A percentile compares a stretch with the other conserved stretches of the same genome.
Evolutionary conservation across 1,139 yeast species (phyloP).

Genomic region (Geotrichum aggregatum): DNA sequence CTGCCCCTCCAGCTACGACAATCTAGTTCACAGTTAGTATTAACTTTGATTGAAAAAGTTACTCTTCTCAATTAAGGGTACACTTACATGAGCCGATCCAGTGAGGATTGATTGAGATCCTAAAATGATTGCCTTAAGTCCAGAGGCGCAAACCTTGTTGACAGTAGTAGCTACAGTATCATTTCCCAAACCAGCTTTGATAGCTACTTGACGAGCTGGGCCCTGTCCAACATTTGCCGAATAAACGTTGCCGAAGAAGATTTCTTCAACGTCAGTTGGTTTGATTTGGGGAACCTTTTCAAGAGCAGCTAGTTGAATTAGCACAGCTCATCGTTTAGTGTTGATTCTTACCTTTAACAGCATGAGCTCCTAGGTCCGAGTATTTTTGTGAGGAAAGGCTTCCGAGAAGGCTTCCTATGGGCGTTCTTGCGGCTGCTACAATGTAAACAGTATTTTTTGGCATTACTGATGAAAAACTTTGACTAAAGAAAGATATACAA

Average conservation of each 20-base stretch:
- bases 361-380: conserved; percentile 85
- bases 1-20: conserved; percentile 96
- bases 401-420: conserved; percentile 92
- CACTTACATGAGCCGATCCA: conserved; percentile 65
- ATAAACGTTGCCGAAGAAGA: conserved; percentile 86
- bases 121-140: conserved; percentile 82
- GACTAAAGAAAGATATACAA: too few species aligned
- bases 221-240: conserved; percentile 95
- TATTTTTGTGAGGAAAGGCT: conserved; percentile 66
- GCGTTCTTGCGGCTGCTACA: conserved; percentile 89
- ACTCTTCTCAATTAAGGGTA: background rate
- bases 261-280: conserved; percentile 75
- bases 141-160: conserved; percentile 97
- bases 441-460: conserved; percentile 59
- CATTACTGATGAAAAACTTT: too few species aligned
- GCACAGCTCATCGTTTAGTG: background rate
- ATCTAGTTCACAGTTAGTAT: conserved; percentile 38
- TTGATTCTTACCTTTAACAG: conserved; percentile 55
- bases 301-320: conserved; percentile 53
- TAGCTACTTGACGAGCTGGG: conserved; percentile 96
- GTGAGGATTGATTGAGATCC: conserved; percentile 88
- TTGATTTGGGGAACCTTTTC: conserved; percentile 78
- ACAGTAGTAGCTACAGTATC: conserved; percentile 80
- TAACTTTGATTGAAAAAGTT: background rate
- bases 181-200: conserved; percentile 80